Percentiles rank a stretch among this genome's conserved stretches.
Conservation (phyloP, 2,329 filamentous ascomycete genomes). For the Lasiodiplodia gonubiensis region DNA sequence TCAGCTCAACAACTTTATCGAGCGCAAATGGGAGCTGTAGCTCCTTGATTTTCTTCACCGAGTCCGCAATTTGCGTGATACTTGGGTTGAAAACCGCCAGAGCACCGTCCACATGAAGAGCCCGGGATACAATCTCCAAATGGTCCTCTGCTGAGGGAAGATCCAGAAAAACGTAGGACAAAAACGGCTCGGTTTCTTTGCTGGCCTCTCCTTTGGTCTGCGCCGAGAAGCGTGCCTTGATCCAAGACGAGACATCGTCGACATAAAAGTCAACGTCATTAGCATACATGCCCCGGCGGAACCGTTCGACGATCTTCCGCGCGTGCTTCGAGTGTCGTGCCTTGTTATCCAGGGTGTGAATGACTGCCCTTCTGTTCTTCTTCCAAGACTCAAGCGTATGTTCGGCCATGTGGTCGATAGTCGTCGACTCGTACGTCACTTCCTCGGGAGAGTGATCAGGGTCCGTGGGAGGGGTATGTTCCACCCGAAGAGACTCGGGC, state of each 20-base stretch:
- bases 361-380: conserved; percentile 65
- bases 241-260: conserved; percentile 68
- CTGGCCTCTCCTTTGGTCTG: background rate
- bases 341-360: conserved; percentile 75
- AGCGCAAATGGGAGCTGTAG: conserved; percentile 62
- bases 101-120: conserved; percentile 67
- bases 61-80: conserved; percentile 76
- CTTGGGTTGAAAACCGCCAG: conserved; percentile 77
- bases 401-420: conserved; percentile 33
- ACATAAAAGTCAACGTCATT: conserved; percentile 76
- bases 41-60: conserved; percentile 61
- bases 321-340: conserved; percentile 68
- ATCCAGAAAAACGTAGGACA: conserved; percentile 75
- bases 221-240: conserved; percentile 46
- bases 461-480: conserved; percentile 35
- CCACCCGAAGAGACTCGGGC: conserved; percentile 38
- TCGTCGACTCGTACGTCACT: conserved; percentile 23
- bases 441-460: conserved; percentile 29
- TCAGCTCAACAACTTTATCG: conserved; percentile 66
- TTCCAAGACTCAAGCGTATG: conserved; percentile 29
- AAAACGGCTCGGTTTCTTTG: conserved; percentile 56
- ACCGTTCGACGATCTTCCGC: conserved; percentile 67
- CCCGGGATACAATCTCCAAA: conserved; percentile 58
- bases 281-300: conserved; percentile 72
- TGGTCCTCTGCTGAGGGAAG: conserved; percentile 67